A percentile compares a stretch with the other conserved stretches of the same genome.
These are phyloP conservation scores for Crithidia thermophila DNA, from an alignment of 208 protist species.

Conservation along the genomic window DNA sequence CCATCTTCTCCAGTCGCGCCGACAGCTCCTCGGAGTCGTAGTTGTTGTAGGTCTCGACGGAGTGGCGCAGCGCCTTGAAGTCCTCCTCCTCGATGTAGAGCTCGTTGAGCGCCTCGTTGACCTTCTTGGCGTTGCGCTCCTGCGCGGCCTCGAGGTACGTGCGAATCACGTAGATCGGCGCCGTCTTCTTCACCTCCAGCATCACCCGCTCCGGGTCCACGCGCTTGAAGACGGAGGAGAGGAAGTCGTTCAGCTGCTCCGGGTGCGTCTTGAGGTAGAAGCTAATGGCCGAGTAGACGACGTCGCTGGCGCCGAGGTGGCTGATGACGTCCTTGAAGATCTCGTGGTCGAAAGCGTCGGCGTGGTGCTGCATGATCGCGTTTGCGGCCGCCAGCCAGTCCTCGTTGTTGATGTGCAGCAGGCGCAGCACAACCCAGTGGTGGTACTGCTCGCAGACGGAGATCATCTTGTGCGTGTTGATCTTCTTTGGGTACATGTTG, in stretches of 20 bases:
- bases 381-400: slow-evolving; percentile 98
- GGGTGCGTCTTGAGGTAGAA: slow-evolving; percentile 98
- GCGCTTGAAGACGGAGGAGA: slow-evolving; percentile 92
- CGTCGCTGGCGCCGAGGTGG: slow-evolving; percentile 96
- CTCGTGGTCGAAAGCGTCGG: slow-evolving; percentile 97
- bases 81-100: slow-evolving; percentile 99
- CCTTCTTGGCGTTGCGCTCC: slow-evolving; percentile 86
- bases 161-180: slow-evolving; percentile 95
- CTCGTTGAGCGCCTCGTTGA: slow-evolving; percentile 99
- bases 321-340: slow-evolving; percentile 98
- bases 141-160: slow-evolving; percentile 97
- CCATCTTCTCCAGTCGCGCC: slow-evolving; percentile 97
- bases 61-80: slow-evolving; percentile 95
- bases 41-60: slow-evolving; percentile 96
- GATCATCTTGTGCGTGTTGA: slow-evolving; percentile 99
- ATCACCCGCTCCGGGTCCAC: slow-evolving; percentile 99
- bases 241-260: slow-evolving; percentile 96
- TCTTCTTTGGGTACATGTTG: slow-evolving; percentile 96
- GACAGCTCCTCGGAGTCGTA: slow-evolving; percentile 98
- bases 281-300: slow-evolving; percentile 96
- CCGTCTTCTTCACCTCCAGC: slow-evolving; percentile 76
- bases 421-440: slow-evolving; percentile 96
- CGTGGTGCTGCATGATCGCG: slow-evolving; percentile 98
- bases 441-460: slow-evolving; percentile 93
- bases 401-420: slow-evolving; percentile 98